These are phyloP conservation scores for Salix udensis DNA, from an alignment of 345 rosid species.

Conservation along the genomic window DNA sequence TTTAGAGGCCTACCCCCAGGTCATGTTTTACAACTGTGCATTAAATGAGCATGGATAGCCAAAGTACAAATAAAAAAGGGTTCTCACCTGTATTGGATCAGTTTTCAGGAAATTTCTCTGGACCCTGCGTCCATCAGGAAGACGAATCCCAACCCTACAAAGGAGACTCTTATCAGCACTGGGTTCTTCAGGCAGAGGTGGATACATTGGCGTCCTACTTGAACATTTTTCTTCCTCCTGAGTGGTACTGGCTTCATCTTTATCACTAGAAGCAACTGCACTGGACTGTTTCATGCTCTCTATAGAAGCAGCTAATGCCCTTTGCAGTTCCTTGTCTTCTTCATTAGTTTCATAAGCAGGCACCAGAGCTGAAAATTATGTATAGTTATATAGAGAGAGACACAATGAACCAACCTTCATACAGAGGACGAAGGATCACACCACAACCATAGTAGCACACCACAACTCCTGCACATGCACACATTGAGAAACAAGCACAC, in stretches of 20 bases:
- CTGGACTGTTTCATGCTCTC: constrained; percentile 39
- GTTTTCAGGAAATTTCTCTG: constrained; percentile 77
- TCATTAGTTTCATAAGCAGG: constrained; percentile 40
- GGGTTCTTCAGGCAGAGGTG: constrained; percentile 85
- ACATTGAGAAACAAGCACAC: background rate
- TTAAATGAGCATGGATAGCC: background rate
- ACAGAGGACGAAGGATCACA: background rate
- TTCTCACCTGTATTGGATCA: constrained; percentile 70
- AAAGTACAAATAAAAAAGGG: background rate
- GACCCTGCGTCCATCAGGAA: constrained; percentile 85
- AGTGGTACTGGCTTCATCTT: constrained; percentile 15
- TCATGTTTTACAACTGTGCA: too few species aligned
- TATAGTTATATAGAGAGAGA: background rate
- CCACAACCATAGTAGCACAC: background rate
- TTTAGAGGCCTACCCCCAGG: too few species aligned
- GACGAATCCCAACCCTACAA: constrained; percentile 91
- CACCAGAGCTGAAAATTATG: constrained; percentile 16
- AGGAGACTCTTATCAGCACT: constrained; percentile 63
- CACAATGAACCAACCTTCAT: background rate
- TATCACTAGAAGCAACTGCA: constrained; percentile 21
- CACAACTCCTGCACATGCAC: background rate
- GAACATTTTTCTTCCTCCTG: constrained; percentile 39
- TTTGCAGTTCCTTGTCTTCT: constrained; percentile 58
- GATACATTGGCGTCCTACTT: constrained; percentile 47
- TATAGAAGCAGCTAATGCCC: constrained; percentile 64